These are phyloP conservation scores for Penicillium sp. DNA, from an alignment of 2,329 filamentous ascomycete genomes.

Conservation along the genomic window DNA sequence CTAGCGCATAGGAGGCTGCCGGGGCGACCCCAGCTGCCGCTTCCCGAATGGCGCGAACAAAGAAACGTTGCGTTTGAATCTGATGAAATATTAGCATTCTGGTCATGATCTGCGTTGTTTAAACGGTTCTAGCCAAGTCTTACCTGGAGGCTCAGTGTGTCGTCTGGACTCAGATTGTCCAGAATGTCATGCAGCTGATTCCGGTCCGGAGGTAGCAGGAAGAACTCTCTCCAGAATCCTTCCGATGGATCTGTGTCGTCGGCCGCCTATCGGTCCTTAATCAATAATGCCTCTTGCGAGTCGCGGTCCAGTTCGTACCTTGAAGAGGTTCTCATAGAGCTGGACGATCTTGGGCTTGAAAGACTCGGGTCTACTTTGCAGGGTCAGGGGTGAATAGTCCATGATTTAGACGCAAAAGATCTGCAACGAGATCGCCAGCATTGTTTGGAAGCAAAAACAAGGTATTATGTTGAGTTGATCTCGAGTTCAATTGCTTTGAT, in stretches of 20 bases:
- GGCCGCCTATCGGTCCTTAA: slow-evolving; percentile 54
- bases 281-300: slow-evolving; percentile 8
- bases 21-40: slow-evolving; percentile 63
- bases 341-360: slow-evolving; percentile 94
- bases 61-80: slow-evolving; percentile 74
- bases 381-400: slow-evolving; percentile 90
- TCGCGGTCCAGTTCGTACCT: slow-evolving; percentile 40
- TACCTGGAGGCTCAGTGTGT: slow-evolving; percentile 74
- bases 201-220: slow-evolving; percentile 80
- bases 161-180: slow-evolving; percentile 68
- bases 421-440: slow-evolving; percentile 21
- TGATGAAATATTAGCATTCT: slow-evolving; percentile 27
- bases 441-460: slow-evolving; percentile 11
- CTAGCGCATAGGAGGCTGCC: slow-evolving; percentile 76
- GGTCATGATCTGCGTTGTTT: not conserved
- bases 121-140: slow-evolving; percentile 10
- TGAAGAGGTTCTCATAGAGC: slow-evolving; percentile 83
- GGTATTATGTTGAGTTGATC: slow-evolving; percentile 12
- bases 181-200: slow-evolving; percentile 68
- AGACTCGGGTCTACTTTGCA: slow-evolving; percentile 83
- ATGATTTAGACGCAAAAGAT: slow-evolving; percentile 50
- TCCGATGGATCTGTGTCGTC: slow-evolving; percentile 72
- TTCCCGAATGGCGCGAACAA: slow-evolving; percentile 69
- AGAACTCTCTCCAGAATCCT: slow-evolving; percentile 96
- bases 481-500: slow-evolving; percentile 7